phyloP scores from a whole-genome alignment of 2,329 filamentous ascomycete genomes.

The Corniculantispora saksenae region DNA sequence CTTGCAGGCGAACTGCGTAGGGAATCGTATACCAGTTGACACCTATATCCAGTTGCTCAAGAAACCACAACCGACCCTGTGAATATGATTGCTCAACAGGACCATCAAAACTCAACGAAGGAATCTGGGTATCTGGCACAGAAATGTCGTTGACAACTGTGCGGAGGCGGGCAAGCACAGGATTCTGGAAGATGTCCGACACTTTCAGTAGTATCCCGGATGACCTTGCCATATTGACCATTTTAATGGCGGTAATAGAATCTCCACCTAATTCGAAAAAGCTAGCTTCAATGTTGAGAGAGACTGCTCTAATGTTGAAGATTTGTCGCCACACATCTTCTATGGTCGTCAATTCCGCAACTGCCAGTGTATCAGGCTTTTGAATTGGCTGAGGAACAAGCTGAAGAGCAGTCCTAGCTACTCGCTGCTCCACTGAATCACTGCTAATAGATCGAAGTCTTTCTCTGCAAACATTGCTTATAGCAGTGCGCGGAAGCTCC shows the following conservation, averaged over 20 bases:
- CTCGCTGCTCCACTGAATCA: not conserved
- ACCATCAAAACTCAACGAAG: constrained; percentile 2
- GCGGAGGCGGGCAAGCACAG: not conserved
- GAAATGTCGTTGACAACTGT: not conserved
- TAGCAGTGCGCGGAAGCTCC: constrained; percentile 19
- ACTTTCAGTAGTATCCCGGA: constrained; percentile 8
- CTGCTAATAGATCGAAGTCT: constrained; percentile 13
- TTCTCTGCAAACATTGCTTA: constrained; percentile 15
- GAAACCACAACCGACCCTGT: constrained; percentile 27
- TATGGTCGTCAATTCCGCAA: not conserved
- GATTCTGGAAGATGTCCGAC: constrained; percentile 2
- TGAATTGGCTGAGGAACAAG: no score
- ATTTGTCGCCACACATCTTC: constrained; percentile 1
- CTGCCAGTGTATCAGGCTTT: not conserved
- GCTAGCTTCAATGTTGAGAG: not conserved
- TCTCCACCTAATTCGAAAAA: constrained; percentile 11
- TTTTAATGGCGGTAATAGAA: not conserved
- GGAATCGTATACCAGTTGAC: constrained; percentile 25
- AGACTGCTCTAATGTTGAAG: not conserved
- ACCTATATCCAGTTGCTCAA: constrained; percentile 25
- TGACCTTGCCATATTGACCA: constrained; percentile 17
- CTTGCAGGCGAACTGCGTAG: constrained; percentile 20
- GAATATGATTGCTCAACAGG: constrained; percentile 27
- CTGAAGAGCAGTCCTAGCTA: no score
- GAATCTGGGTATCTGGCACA: not conserved